Percentiles rank a stretch among this genome's conserved stretches.
Conservation (phyloP, 2,329 filamentous ascomycete genomes). For the Dactylellina cionopaga region DNA sequence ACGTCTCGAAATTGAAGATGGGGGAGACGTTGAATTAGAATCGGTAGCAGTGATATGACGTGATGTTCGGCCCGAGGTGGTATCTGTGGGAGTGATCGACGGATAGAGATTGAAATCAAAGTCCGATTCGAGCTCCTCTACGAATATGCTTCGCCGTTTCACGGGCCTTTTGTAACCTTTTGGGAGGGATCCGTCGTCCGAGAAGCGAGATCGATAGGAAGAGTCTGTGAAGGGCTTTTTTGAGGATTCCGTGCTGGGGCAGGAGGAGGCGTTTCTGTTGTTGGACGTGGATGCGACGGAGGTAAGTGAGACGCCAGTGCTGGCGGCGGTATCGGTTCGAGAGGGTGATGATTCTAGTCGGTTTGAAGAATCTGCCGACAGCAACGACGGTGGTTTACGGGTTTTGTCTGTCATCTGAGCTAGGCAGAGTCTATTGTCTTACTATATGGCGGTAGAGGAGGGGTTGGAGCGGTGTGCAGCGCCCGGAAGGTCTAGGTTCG, state of each 20-base stretch:
- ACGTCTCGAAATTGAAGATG: neutral
- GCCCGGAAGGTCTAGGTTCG: slow-evolving; percentile 11
- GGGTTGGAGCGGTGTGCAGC: slow-evolving; percentile 17
- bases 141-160: slow-evolving; percentile 39
- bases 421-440: neutral
- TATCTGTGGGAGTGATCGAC: slow-evolving; percentile 1
- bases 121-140: slow-evolving; percentile 34
- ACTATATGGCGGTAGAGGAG: slow-evolving; percentile 3
- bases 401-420: slow-evolving; percentile 28
- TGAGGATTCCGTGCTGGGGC: neutral
- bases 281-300: slow-evolving; percentile 13
- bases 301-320: slow-evolving; percentile 1
- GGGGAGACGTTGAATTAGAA: neutral
- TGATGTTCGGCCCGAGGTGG: slow-evolving; percentile 4
- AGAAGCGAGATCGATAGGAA: slow-evolving; percentile 41
- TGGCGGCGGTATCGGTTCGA: neutral
- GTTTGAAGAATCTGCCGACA: neutral
- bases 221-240: slow-evolving; percentile 43
- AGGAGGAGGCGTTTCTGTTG: slow-evolving; percentile 10
- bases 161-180: slow-evolving; percentile 10
- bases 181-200: slow-evolving; percentile 16
- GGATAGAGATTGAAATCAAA: neutral
- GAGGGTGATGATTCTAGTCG: neutral
- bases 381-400: slow-evolving; percentile 14
- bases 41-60: slow-evolving; percentile 2